A percentile compares a stretch with the other conserved stretches of the same genome.
phyloP scores from a whole-genome alignment of 2,329 filamentous ascomycete species.

The Rutstroemia sp. region DNA sequence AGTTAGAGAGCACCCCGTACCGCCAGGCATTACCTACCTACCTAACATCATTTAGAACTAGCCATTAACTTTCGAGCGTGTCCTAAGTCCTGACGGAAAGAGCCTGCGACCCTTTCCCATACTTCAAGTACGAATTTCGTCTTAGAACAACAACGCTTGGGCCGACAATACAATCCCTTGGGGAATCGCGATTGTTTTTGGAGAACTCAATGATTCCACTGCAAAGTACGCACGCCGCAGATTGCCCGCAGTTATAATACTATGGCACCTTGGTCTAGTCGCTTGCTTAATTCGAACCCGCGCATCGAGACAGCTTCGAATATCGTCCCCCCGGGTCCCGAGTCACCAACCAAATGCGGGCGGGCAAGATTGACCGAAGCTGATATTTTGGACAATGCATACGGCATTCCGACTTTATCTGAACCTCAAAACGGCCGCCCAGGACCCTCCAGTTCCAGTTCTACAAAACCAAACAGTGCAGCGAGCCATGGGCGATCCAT shows the following conservation, averaged over 20 bases:
- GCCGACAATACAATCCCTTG: background rate
- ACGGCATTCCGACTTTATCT: conserved; percentile 24
- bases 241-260: conserved; percentile 9
- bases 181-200: conserved; percentile 4
- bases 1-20: too few species aligned
- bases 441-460: conserved; percentile 9
- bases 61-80: too few species aligned
- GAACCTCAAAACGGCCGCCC: background rate
- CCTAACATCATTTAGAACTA: background rate
- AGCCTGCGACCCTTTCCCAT: background rate
- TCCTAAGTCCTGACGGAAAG: background rate
- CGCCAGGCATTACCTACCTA: background rate
- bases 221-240: conserved; percentile 6
- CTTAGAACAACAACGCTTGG: conserved; percentile 1
- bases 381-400: conserved; percentile 27
- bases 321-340: background rate
- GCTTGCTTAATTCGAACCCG: conserved; percentile 24
- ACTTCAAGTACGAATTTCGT: conserved; percentile 4
- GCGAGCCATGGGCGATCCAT: conserved; percentile 42
- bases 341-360: background rate
- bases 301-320: conserved; percentile 17
- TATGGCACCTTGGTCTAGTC: conserved; percentile 29
- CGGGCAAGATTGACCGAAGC: conserved; percentile 24
- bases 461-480: conserved; percentile 8
- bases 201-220: conserved; percentile 3